Evolutionary conservation across 805 yeast species (phyloP).

Genomic region (Schizosaccharomyces osmophilus): DNA sequence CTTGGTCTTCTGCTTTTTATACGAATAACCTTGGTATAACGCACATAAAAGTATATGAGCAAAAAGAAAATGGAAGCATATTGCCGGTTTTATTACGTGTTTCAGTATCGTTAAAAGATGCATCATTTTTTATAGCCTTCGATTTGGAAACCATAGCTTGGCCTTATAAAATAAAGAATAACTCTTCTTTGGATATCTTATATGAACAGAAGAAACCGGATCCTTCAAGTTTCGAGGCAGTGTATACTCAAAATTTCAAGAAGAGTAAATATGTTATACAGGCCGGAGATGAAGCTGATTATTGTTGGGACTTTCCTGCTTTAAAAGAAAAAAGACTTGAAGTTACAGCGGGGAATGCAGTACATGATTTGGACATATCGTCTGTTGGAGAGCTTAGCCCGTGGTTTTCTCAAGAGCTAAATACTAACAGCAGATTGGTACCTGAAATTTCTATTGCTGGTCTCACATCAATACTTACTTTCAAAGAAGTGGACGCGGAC

Average conservation of each 20-base stretch:
- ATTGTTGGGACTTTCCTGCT: background rate
- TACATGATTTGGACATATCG: background rate
- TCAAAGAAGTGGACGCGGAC: background rate
- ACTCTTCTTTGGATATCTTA: slow-evolving; percentile 59
- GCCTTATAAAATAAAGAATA: slow-evolving; percentile 85
- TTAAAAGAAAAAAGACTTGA: background rate
- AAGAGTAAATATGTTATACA: background rate
- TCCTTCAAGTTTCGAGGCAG: background rate
- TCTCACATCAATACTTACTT: background rate
- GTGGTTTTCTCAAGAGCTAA: background rate
- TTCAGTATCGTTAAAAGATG: slow-evolving; percentile 52
- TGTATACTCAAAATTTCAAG: background rate
- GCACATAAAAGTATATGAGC: slow-evolving; percentile 42
- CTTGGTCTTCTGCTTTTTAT: slow-evolving; percentile 75
- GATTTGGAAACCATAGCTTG: slow-evolving; percentile 51
- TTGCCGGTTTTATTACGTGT: slow-evolving; percentile 43
- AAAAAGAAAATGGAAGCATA: slow-evolving; percentile 12
- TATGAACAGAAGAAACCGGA: slow-evolving; percentile 67
- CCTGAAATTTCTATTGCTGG: background rate
- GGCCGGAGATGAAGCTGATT: background rate
- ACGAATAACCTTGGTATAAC: slow-evolving; percentile 67
- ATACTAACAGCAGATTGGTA: background rate
- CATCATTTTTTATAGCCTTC: slow-evolving; percentile 55
- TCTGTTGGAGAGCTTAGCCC: background rate
- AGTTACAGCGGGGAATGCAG: background rate